phyloP scores from a whole-genome alignment of 2,329 filamentous ascomycete species.

The Teratosphaeria pseudoeucalypti region DNA sequence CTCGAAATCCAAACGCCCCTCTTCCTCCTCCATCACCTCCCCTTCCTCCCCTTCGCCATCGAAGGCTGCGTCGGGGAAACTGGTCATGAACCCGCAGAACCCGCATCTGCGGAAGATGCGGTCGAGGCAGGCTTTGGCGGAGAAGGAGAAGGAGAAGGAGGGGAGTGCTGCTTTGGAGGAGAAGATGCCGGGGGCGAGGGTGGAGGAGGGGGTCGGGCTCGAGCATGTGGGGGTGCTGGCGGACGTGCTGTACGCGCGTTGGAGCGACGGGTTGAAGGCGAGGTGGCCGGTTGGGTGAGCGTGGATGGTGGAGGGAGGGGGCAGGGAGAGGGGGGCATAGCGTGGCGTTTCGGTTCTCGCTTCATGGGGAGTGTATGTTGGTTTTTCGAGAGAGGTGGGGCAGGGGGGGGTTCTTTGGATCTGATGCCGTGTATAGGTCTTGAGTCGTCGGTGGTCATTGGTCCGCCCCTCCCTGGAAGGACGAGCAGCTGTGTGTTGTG shows the following conservation, averaged over 20 bases:
- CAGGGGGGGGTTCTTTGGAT: too few species aligned
- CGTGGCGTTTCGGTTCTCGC: not conserved
- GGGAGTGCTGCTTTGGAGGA: conserved; percentile 37
- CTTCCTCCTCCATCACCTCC: not conserved
- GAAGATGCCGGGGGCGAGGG: conserved; percentile 49
- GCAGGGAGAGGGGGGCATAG: not conserved
- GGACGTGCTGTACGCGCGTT: conserved; percentile 82
- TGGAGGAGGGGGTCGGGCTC: conserved; percentile 78
- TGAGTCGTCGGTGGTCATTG: too few species aligned
- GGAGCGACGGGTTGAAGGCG: conserved; percentile 68
- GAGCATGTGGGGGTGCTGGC: conserved; percentile 84
- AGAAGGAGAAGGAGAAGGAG: conserved; percentile 32
- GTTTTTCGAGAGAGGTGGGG: too few species aligned
- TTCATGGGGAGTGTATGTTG: too few species aligned
- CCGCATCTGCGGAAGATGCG: conserved; percentile 74
- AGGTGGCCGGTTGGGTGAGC: conserved; percentile 28
- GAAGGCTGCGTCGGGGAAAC: conserved; percentile 41
- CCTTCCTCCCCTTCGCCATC: conserved; percentile 11
- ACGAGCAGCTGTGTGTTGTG: too few species aligned
- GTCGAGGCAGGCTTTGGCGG: conserved; percentile 25
- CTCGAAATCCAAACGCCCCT: conserved; percentile 9
- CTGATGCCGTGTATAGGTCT: too few species aligned
- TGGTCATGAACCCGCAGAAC: conserved; percentile 71
- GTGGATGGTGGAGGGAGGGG: not conserved
- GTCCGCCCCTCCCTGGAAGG: too few species aligned